Percentiles rank a stretch among this genome's conserved stretches.
Evolutionary conservation across 2,329 filamentous ascomycete species (phyloP).

Genomic region (Coniella vitis): DNA sequence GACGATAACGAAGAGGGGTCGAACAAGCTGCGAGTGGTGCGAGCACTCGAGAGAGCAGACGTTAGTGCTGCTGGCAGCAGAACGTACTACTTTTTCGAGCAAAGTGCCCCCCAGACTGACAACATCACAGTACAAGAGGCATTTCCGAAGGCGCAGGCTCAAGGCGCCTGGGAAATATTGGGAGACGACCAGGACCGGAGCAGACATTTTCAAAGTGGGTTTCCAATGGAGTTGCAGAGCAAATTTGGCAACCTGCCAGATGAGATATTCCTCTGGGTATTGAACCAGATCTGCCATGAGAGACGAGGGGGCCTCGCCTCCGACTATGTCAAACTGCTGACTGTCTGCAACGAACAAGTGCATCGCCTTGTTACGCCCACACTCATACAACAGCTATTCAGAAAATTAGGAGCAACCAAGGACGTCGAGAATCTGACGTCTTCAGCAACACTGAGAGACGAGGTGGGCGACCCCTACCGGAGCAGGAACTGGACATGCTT

Average conservation of each 20-base stretch:
- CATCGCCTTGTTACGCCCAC: constrained; percentile 37
- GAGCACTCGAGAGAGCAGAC: constrained; percentile 44
- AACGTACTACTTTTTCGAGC: constrained; percentile 46
- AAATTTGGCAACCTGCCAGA: constrained; percentile 47
- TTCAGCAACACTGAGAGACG: constrained; percentile 16
- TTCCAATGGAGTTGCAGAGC: constrained; percentile 48
- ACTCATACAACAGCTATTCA: constrained; percentile 48
- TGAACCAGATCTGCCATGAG: constrained; percentile 53
- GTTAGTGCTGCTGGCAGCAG: constrained; percentile 27
- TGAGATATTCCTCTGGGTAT: constrained; percentile 59
- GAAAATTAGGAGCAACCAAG: constrained; percentile 47
- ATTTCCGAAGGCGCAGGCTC: constrained; percentile 32
- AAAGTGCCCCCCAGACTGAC: constrained; percentile 22
- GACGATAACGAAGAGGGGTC: constrained; percentile 36
- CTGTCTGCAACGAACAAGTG: constrained; percentile 37
- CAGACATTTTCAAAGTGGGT: constrained; percentile 55
- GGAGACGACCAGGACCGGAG: constrained; percentile 43
- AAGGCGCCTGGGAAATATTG: constrained; percentile 42
- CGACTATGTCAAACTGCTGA: constrained; percentile 53
- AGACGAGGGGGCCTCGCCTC: constrained; percentile 46
- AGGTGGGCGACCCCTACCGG: constrained; percentile 20
- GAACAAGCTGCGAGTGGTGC: constrained; percentile 28
- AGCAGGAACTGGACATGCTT: constrained; percentile 40
- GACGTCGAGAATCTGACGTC: constrained; percentile 30
- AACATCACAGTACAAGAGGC: constrained; percentile 21